Percentiles rank a stretch among this genome's conserved stretches.
Conservation (phyloP, 495 filamentous ascomycete species). For the Aspergillus egyptiacus region DNA sequence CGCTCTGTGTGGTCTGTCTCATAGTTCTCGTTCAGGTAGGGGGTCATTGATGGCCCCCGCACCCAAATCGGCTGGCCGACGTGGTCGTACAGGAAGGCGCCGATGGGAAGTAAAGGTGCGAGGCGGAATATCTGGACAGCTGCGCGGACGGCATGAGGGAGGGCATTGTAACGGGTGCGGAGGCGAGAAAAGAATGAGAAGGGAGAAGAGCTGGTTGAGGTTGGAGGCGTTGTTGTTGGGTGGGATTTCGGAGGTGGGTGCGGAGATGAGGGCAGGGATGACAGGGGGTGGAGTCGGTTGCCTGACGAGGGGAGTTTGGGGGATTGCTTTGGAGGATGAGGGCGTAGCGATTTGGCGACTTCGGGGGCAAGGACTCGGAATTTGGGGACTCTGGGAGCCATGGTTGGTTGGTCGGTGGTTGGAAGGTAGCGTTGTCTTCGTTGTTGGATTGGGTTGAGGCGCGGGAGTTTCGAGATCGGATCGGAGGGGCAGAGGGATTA, state of each 20-base stretch:
- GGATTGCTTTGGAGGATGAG: neutral
- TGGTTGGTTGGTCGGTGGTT: neutral
- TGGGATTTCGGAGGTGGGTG: neutral
- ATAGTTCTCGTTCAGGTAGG: conserved; percentile 62
- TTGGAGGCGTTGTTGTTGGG: neutral
- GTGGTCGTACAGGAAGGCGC: conserved; percentile 58
- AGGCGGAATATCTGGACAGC: conserved; percentile 39
- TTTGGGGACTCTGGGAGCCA: conserved; percentile 1
- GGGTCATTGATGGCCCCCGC: conserved; percentile 69
- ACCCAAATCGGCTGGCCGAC: conserved; percentile 58
- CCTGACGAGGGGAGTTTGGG: neutral
- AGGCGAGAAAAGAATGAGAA: conserved; percentile 25
- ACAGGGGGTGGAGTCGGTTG: neutral
- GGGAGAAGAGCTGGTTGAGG: neutral
- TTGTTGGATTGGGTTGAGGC: neutral
- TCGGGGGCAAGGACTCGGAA: conserved; percentile 23
- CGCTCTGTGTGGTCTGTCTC: conserved; percentile 48
- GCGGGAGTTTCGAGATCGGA: neutral
- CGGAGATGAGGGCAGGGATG: neutral
- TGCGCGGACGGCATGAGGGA: conserved; percentile 27
- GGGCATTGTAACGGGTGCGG: conserved; percentile 27
- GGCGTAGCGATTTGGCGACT: conserved; percentile 18
- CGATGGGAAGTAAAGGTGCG: conserved; percentile 56
- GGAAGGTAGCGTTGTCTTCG: too few species aligned
- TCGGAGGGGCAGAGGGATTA: neutral